A percentile compares a stretch with the other conserved stretches of the same genome.
Evolutionary conservation across 257 asterid genomes (phyloP).

Genomic region (Cynanchum wilfordii): DNA sequence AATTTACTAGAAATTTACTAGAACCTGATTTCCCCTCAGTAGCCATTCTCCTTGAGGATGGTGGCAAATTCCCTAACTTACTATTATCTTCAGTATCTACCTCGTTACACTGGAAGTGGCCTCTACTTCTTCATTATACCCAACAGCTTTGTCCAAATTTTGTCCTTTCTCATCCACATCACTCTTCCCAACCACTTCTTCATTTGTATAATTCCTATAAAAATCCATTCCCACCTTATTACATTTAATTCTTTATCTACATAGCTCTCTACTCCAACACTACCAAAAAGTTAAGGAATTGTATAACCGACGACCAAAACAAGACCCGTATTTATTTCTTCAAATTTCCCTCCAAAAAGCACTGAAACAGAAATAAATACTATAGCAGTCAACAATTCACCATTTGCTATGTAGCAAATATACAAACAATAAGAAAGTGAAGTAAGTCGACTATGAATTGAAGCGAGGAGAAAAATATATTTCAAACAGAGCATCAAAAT

Average conservation of each 20-base stretch:
- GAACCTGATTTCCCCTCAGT: slow-evolving; percentile 81
- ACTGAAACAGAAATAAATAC: slow-evolving; percentile 25
- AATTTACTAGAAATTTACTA: too few species aligned
- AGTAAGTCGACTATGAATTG: not conserved
- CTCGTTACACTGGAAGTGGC: slow-evolving; percentile 38
- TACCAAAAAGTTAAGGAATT: slow-evolving; percentile 18
- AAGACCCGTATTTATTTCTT: slow-evolving; percentile 9
- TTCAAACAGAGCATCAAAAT: not conserved
- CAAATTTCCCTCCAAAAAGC: slow-evolving; percentile 42
- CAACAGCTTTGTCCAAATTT: slow-evolving; percentile 37
- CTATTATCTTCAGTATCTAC: slow-evolving; percentile 34
- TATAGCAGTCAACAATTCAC: not conserved
- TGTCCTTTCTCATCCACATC: slow-evolving; percentile 46
- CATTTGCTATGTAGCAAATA: not conserved
- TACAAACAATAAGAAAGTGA: not conserved
- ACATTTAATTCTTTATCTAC: slow-evolving; percentile 30
- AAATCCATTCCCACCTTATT: slow-evolving; percentile 50
- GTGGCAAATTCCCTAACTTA: slow-evolving; percentile 32
- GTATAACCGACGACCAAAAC: slow-evolving; percentile 23
- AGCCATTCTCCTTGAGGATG: slow-evolving; percentile 36
- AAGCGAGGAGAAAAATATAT: not conserved
- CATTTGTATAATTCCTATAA: slow-evolving; percentile 48
- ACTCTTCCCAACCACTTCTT: slow-evolving; percentile 43
- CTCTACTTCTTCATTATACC: slow-evolving; percentile 49
- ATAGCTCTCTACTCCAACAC: slow-evolving; percentile 3